These are phyloP conservation scores for Colletotrichum musicola DNA, from an alignment of 2,329 filamentous ascomycete species.

Conservation along the genomic window DNA sequence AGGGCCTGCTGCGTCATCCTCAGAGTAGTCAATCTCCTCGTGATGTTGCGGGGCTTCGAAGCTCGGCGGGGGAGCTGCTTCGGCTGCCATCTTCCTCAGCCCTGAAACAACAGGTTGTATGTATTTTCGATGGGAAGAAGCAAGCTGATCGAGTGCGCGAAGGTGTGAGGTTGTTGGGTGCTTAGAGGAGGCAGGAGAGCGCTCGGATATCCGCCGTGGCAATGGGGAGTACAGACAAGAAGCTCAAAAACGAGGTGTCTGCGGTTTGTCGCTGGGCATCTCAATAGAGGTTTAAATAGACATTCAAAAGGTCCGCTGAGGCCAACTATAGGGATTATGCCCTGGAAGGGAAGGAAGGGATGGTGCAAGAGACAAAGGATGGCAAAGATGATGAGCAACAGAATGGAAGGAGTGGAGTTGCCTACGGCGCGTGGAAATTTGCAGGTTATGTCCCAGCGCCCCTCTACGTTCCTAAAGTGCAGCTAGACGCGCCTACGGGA, in stretches of 20 bases:
- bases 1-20: conserved; percentile 33
- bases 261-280: not conserved
- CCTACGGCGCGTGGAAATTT: conserved; percentile 35
- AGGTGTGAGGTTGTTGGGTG: not conserved
- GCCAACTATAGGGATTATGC: not conserved
- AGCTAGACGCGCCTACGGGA: conserved; percentile 22
- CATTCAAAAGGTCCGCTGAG: not conserved
- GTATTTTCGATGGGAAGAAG: not conserved
- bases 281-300: not conserved
- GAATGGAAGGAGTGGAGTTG: conserved; percentile 23
- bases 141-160: not conserved
- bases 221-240: not conserved
- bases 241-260: not conserved
- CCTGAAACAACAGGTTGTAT: not conserved
- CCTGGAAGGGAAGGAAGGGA: not conserved
- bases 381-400: conserved; percentile 6
- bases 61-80: conserved; percentile 27
- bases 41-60: conserved; percentile 24
- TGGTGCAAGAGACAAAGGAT: conserved; percentile 22
- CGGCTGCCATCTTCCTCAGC: conserved; percentile 22
- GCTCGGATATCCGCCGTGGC: conserved; percentile 16
- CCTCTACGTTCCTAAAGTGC: conserved; percentile 34
- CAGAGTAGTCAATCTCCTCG: conserved; percentile 39
- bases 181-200: not conserved
- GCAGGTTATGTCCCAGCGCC: conserved; percentile 19